Evolutionary conservation across 805 yeast genomes (phyloP), one percentile per base, ranked within the genome.

Genomic region (Myxozyma udenii): DNA sequence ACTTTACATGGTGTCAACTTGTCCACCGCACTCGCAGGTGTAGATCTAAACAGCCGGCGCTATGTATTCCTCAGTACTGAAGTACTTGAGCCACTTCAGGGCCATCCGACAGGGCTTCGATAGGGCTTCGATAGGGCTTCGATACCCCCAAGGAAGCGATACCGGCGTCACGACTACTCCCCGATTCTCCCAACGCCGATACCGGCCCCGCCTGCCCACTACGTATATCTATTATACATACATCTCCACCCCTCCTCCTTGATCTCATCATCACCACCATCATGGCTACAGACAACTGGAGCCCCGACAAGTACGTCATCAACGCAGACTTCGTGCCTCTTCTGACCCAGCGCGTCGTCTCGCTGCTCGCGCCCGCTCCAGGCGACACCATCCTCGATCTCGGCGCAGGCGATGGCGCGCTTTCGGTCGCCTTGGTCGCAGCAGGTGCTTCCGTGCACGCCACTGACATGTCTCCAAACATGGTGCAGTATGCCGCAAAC

Each of bases 331-430:
- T 52, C 39, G 61, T 58, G 18, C 61, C 61, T 4, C 36, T 12
- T n/a, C 46, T 56, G n/a, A 37, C 61, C 3, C 26, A 38, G 25
- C 46, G 48, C 21, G 53, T 58, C 32, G 61, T 58, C 21, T 19
- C 50, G 22, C 46, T 49, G 26, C 53, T 57, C 19, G 53, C 23
- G 11, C 48, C 52, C n/a, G 2, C 26, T 6, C 24, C 53, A 1
- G 16, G 24, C 16, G 61, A 55, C 48, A 23, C 7, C 5, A 44
- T 58, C 39, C 61, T 58, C 36, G 61, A 58, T 32, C 30, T 58
- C 30, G 61, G 61, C 24, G 50, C 54, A 37, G 61, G 61, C 38
- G 61, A 58, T 44, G 61, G 61, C 21, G 37, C 49, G 3, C 45
- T 58, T 5, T 46, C 61, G 5, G 19, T 46, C 22, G 50, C 48